Conservation (phyloP, 179 eudicot species). For the Vitellaria paradoxa region DNA sequence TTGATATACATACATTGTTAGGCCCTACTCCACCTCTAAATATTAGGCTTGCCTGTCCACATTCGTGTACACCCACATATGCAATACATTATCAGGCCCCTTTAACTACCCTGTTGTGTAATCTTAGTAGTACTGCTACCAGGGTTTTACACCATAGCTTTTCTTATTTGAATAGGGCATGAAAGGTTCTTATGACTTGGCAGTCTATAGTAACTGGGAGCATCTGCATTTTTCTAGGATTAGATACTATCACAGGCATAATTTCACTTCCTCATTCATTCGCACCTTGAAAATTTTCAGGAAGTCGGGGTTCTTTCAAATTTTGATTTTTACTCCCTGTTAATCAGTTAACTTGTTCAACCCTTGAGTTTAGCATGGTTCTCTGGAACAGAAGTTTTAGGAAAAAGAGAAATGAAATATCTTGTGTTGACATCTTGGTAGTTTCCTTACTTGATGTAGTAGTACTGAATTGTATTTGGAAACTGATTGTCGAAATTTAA, state of each 20-base stretch:
- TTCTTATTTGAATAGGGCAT: background rate
- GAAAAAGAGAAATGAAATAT: background rate
- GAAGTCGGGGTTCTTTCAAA: background rate
- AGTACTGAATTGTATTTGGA: background rate
- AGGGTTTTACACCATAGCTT: background rate
- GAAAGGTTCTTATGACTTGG: background rate
- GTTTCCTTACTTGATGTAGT: background rate
- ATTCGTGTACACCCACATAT: background rate
- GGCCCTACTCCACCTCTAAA: background rate
- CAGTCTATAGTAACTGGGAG: background rate
- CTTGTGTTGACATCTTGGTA: background rate
- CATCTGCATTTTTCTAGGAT: background rate
- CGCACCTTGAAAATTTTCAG: background rate
- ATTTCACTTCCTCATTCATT: background rate
- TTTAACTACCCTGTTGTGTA: too few relatives aligned
- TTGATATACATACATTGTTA: too few relatives aligned
- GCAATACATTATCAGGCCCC: background rate
- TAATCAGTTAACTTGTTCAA: background rate
- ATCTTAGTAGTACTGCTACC: background rate
- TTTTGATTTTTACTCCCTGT: background rate
- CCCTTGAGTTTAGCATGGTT: background rate
- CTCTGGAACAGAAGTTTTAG: background rate
- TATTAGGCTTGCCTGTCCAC: background rate
- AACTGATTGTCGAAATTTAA: background rate
- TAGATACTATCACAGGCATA: background rate